phyloP scores from a whole-genome alignment of 768 basidiomycete genomes.

The Boletus insuetus region DNA sequence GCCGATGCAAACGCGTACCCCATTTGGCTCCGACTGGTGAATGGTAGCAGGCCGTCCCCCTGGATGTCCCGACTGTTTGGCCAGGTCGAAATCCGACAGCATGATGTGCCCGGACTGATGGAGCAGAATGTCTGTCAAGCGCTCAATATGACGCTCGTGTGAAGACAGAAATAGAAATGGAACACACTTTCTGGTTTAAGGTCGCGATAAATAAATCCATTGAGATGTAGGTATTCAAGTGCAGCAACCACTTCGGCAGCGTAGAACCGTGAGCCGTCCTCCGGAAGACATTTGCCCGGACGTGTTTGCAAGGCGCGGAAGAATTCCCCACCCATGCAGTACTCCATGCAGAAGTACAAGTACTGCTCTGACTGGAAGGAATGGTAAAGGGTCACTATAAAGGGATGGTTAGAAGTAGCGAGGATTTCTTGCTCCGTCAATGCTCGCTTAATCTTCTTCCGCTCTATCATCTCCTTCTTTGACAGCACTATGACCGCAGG shows the following conservation, averaged over 20 bases:
- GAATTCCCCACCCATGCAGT: slow-evolving; percentile 99
- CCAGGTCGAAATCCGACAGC: slow-evolving; percentile 98
- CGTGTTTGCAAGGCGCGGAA: slow-evolving; percentile 95
- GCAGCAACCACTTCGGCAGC: slow-evolving; percentile 98
- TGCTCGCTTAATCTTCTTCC: slow-evolving; percentile 99
- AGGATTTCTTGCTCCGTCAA: slow-evolving; percentile 98
- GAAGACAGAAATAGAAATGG: slow-evolving; percentile 9
- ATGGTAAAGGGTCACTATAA: slow-evolving; percentile 98
- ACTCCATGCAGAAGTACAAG: slow-evolving; percentile 99
- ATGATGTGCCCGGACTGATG: slow-evolving; percentile 99
- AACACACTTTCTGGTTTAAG: slow-evolving; percentile 97
- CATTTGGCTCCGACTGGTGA: slow-evolving; percentile 81
- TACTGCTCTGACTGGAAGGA: slow-evolving; percentile 99
- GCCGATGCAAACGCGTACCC: slow-evolving; percentile 49
- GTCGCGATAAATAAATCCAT: slow-evolving; percentile 99
- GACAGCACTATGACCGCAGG: slow-evolving; percentile 72
- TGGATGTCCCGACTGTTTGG: slow-evolving; percentile 88
- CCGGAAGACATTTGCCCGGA: slow-evolving; percentile 94
- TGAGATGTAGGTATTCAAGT: slow-evolving; percentile 96
- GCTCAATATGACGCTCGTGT: not conserved
- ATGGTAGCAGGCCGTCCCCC: slow-evolving; percentile 86
- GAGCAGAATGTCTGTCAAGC: slow-evolving; percentile 80
- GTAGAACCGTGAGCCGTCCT: slow-evolving; percentile 96
- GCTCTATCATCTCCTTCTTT: slow-evolving; percentile 99
- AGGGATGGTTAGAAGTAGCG: slow-evolving; percentile 97